phyloP scores from a whole-genome alignment of 2,329 filamentous ascomycete species.

The Penicillium oxalicum region DNA sequence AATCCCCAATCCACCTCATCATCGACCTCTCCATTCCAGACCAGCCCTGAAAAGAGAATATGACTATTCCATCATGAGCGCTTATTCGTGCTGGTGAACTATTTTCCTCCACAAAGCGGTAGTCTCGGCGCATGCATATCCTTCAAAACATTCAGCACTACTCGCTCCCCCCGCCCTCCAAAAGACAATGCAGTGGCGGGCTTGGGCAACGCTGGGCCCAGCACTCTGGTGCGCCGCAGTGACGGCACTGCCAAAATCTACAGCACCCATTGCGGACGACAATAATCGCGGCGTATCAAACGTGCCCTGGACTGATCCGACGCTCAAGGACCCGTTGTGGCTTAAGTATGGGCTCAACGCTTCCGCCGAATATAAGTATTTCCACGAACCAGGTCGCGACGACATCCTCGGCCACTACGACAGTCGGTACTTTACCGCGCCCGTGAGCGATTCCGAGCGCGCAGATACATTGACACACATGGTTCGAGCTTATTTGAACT shows the following conservation, averaged over 20 bases:
- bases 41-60: no score
- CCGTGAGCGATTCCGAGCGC: slow-evolving; percentile 61
- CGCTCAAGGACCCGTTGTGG: slow-evolving; percentile 16
- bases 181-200: slow-evolving; percentile 18
- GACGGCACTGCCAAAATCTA: slow-evolving; percentile 14
- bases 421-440: slow-evolving; percentile 59
- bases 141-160: not conserved
- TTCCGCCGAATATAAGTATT: slow-evolving; percentile 52
- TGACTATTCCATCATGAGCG: not conserved
- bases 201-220: slow-evolving; percentile 14
- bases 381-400: slow-evolving; percentile 57
- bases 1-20: no score
- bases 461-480: slow-evolving; percentile 62
- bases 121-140: not conserved
- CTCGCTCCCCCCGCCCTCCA: not conserved
- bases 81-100: not conserved
- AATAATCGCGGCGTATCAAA: slow-evolving; percentile 1
- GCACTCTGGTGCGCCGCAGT: slow-evolving; percentile 14
- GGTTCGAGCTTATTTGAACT: slow-evolving; percentile 66
- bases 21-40: no score
- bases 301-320: slow-evolving; percentile 6
- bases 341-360: slow-evolving; percentile 24
- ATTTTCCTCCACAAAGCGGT: not conserved
- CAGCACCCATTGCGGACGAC: not conserved
- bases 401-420: slow-evolving; percentile 68